These are phyloP conservation scores for Cornus suecica DNA, from an alignment of 148 eudicot species.

Conservation along the genomic window DNA sequence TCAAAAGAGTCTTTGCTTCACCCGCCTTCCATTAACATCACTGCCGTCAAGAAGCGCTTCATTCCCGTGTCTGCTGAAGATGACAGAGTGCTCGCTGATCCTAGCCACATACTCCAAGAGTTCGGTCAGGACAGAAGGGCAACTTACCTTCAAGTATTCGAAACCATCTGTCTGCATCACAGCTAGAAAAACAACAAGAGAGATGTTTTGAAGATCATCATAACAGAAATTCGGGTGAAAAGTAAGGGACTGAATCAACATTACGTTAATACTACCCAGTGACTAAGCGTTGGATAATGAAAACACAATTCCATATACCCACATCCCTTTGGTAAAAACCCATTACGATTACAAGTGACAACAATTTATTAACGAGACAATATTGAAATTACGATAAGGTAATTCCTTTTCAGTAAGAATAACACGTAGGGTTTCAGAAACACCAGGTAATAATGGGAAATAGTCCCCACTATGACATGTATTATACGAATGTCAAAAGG, in stretches of 20 bases:
- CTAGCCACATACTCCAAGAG: slow-evolving; percentile 75
- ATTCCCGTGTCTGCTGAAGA: slow-evolving; percentile 33
- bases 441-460: too few relatives aligned
- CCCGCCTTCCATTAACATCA: slow-evolving; percentile 76
- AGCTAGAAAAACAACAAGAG: slow-evolving; percentile 43
- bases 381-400: too few relatives aligned
- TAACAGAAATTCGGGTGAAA: background rate
- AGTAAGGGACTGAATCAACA: background rate
- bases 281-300: background rate
- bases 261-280: background rate
- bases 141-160: slow-evolving; percentile 80
- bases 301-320: background rate
- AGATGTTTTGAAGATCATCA: background rate
- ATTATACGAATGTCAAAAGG: too few relatives aligned
- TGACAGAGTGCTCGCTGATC: slow-evolving; percentile 57
- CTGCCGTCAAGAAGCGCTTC: slow-evolving; percentile 59
- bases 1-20: slow-evolving; percentile 57
- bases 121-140: slow-evolving; percentile 71
- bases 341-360: background rate
- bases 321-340: too few relatives aligned
- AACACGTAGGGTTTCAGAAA: background rate
- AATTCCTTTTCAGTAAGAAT: background rate
- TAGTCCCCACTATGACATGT: too few relatives aligned
- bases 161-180: slow-evolving; percentile 99
- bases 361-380: background rate